These are phyloP conservation scores for Saururus chinensis DNA, from an alignment of 164 flowering plant genomes.

Conservation along the genomic window DNA sequence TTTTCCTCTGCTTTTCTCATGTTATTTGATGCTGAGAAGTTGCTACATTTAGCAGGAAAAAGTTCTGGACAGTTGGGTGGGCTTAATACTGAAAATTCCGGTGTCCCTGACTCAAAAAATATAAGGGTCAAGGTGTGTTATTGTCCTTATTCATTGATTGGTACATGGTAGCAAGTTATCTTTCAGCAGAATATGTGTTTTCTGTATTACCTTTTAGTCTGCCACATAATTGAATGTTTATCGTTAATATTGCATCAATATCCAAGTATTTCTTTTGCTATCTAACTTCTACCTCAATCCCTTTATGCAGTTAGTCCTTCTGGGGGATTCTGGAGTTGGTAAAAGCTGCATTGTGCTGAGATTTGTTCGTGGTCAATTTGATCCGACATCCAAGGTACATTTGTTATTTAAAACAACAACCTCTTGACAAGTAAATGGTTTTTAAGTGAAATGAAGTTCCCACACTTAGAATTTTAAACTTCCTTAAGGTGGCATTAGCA, in stretches of 20 bases:
- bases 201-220: no score
- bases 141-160: no score
- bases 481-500: no score
- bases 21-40: background rate
- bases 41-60: slow-evolving; percentile 24
- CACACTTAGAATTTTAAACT: no score
- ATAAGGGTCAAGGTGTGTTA: slow-evolving; percentile 60
- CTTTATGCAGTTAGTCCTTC: slow-evolving; percentile 61
- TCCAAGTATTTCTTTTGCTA: no score
- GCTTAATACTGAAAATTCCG: slow-evolving; percentile 35
- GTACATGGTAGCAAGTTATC: no score
- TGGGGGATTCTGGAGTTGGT: slow-evolving; percentile 99
- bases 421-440: background rate
- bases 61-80: slow-evolving; percentile 37
- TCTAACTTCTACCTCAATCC: background rate
- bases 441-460: no score
- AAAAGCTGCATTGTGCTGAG: slow-evolving; percentile 99
- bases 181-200: no score
- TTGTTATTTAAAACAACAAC: background rate
- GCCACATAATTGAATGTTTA: no score
- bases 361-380: slow-evolving; percentile 99
- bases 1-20: no score
- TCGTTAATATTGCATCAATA: no score
- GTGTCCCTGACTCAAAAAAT: slow-evolving; percentile 55
- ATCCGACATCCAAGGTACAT: slow-evolving; percentile 90